A percentile compares a stretch with the other conserved stretches of the same genome.
Conservation (phyloP, 345 rosid genomes). For the Fremontodendron californicum region DNA sequence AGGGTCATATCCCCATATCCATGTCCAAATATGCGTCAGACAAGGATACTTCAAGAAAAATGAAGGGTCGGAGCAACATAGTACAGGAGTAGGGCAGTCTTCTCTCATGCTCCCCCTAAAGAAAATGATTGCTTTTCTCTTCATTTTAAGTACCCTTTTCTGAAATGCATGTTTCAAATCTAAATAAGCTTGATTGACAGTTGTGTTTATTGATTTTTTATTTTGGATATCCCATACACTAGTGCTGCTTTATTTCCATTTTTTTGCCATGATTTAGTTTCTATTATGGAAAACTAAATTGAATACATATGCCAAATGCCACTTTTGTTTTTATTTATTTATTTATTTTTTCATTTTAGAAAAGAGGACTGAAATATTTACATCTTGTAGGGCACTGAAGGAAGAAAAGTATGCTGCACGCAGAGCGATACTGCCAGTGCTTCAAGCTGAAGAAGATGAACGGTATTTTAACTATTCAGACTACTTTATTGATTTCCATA, state of each 20-base stretch:
- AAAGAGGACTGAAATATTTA: slow-evolving; percentile 2
- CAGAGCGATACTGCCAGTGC: slow-evolving; percentile 75
- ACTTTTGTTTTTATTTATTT: not conserved
- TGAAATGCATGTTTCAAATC: not conserved
- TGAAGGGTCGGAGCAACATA: no score
- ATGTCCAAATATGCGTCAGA: no score
- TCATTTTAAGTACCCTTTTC: not conserved
- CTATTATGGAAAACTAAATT: not conserved
- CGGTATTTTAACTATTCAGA: slow-evolving; percentile 37
- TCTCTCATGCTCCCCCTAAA: not conserved
- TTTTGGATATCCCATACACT: not conserved
- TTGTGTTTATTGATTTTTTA: not conserved
- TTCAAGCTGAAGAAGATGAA: slow-evolving; percentile 99
- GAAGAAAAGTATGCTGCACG: slow-evolving; percentile 96
- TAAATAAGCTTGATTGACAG: not conserved
- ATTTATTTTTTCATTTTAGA: not conserved
- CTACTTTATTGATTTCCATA: not conserved
- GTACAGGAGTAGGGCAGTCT: no score
- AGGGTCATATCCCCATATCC: no score
- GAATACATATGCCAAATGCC: not conserved
- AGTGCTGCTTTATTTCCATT: not conserved
- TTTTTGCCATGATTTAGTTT: not conserved
- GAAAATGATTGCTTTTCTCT: not conserved
- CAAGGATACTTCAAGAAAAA: no score
- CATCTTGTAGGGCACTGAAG: slow-evolving; percentile 69